These are phyloP conservation scores for Diaporthe destruens DNA, from an alignment of 2,329 filamentous ascomycete species.

Conservation along the genomic window DNA sequence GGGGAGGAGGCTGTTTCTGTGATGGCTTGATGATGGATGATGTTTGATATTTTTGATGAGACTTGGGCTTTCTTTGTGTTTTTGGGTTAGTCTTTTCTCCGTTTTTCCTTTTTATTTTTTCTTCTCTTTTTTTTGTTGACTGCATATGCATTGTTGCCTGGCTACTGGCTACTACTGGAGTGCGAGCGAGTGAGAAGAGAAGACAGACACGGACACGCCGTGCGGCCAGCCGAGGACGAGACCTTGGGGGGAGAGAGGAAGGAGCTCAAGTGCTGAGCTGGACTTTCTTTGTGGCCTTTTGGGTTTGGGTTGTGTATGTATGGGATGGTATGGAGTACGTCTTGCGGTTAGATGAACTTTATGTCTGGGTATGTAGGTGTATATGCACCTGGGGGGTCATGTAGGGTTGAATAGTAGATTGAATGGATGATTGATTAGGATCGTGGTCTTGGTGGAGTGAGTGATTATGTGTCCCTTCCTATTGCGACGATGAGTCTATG, in stretches of 20 bases:
- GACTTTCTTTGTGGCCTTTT: conserved; percentile 25
- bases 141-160: background rate
- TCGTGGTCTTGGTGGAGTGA: too few relatives aligned
- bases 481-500: too few relatives aligned
- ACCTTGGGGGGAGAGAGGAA: background rate
- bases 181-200: background rate
- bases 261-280: conserved; percentile 31
- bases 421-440: too few relatives aligned
- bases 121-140: background rate
- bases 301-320: too few relatives aligned
- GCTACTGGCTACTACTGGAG: too few relatives aligned
- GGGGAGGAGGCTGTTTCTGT: conserved; percentile 46
- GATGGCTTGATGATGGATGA: conserved; percentile 33
- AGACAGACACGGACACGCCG: too few relatives aligned
- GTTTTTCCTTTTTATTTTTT: background rate
- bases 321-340: too few relatives aligned
- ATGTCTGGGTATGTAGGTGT: too few relatives aligned
- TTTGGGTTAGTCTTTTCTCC: background rate
- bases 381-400: too few relatives aligned
- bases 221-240: background rate
- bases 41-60: background rate
- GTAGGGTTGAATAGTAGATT: too few relatives aligned
- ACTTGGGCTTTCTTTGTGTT: background rate
- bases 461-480: too few relatives aligned
- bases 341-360: too few relatives aligned